A percentile compares a stretch with the other conserved stretches of the same genome.
phyloP scores from a whole-genome alignment of 331 rosid genomes.

The Acacia concinna region DNA sequence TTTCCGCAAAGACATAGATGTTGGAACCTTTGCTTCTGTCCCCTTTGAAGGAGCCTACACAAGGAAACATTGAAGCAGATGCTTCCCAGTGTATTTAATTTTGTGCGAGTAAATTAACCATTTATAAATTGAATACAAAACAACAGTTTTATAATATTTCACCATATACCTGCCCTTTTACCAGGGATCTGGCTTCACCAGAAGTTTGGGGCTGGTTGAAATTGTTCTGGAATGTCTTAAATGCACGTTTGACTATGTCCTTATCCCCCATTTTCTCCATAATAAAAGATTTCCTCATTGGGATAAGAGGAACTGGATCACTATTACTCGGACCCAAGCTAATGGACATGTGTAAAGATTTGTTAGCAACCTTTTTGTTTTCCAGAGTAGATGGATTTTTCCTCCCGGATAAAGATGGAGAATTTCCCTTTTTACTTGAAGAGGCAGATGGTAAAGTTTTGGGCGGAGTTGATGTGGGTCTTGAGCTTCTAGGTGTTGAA shows the following conservation, averaged over 20 bases:
- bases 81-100: slow-evolving; percentile 13
- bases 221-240: slow-evolving; percentile 82
- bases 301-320: slow-evolving; percentile 45
- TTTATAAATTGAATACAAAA: slow-evolving; percentile 3
- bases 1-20: slow-evolving; percentile 49
- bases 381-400: slow-evolving; percentile 43
- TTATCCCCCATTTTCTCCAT: slow-evolving; percentile 97
- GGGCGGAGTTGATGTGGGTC: slow-evolving; percentile 39
- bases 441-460: slow-evolving; percentile 39
- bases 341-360: slow-evolving; percentile 67
- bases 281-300: slow-evolving; percentile 62
- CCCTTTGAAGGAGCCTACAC: slow-evolving; percentile 58
- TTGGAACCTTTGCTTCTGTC: slow-evolving; percentile 52
- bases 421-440: slow-evolving; percentile 51
- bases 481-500: slow-evolving; percentile 56
- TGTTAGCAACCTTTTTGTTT: slow-evolving; percentile 54
- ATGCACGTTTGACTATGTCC: slow-evolving; percentile 91
- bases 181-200: slow-evolving; percentile 47
- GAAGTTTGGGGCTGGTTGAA: slow-evolving; percentile 55
- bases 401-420: slow-evolving; percentile 47
- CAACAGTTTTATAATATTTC: neutral
- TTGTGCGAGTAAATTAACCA: neutral
- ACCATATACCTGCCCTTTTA: slow-evolving; percentile 59
- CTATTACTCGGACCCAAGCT: slow-evolving; percentile 55
- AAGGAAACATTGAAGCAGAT: slow-evolving; percentile 17